Conservation (phyloP, 768 basidiomycete genomes). For the Tulasnella sp. region DNA sequence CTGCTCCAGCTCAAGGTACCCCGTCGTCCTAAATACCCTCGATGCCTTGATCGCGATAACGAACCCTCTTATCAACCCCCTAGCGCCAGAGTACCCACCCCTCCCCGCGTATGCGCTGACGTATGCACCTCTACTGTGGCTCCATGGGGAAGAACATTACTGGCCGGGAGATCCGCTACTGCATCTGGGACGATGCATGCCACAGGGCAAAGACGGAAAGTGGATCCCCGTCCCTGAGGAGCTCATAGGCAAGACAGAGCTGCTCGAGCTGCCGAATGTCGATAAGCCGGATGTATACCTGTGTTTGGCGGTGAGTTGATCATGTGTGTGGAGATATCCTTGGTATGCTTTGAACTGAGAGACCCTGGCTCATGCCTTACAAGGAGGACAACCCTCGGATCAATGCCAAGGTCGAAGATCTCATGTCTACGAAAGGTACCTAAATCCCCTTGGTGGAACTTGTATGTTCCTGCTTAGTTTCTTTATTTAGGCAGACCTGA, state of each 20-base stretch:
- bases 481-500: too few relatives aligned
- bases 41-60: neutral
- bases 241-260: neutral
- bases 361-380: neutral
- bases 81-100: neutral
- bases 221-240: slow-evolving; percentile 4
- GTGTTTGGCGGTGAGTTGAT: slow-evolving; percentile 2
- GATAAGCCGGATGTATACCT: slow-evolving; percentile 4
- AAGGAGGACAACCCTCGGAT: slow-evolving; percentile 10
- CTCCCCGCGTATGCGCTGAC: slow-evolving; percentile 4
- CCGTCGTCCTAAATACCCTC: neutral
- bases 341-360: neutral
- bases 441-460: too few relatives aligned
- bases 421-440: slow-evolving; percentile 5
- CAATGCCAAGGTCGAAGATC: neutral
- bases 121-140: slow-evolving; percentile 13
- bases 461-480: too few relatives aligned
- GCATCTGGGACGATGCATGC: slow-evolving; percentile 3
- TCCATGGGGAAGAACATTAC: slow-evolving; percentile 4
- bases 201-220: neutral
- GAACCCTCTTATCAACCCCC: neutral
- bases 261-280: neutral
- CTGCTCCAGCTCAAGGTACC: neutral
- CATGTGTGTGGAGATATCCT: neutral
- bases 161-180: slow-evolving; percentile 7